Conservation (phyloP, 805 yeast genomes). For the Candida corydali region DNA sequence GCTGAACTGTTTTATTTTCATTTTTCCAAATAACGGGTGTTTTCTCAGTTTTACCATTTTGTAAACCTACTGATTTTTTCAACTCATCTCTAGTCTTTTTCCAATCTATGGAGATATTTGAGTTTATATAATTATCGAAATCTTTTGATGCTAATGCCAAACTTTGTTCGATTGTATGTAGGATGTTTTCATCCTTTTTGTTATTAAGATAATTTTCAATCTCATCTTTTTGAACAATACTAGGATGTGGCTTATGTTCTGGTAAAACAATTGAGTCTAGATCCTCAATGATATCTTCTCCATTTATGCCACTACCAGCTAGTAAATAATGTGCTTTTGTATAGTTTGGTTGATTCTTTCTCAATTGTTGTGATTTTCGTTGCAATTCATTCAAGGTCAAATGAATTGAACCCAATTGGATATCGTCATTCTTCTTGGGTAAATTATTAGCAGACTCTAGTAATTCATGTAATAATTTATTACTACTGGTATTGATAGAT, state of each 20-base stretch:
- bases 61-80: constrained; percentile 64
- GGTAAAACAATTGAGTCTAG: constrained; percentile 29
- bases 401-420: constrained; percentile 76
- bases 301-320: constrained; percentile 84
- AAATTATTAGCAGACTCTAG: constrained; percentile 73
- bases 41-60: constrained; percentile 7
- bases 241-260: constrained; percentile 9
- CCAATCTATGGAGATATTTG: constrained; percentile 82
- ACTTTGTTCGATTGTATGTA: constrained; percentile 79
- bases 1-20: constrained; percentile 30
- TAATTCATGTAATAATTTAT: constrained; percentile 56
- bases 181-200: constrained; percentile 77
- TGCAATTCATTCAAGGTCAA: constrained; percentile 76
- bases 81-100: constrained; percentile 69
- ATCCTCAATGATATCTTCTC: constrained; percentile 74
- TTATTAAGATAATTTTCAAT: constrained; percentile 60
- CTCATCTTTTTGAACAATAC: constrained; percentile 16
- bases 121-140: constrained; percentile 72
- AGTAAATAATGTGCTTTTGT: constrained; percentile 83
- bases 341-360: constrained; percentile 42
- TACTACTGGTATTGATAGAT: constrained; percentile 8
- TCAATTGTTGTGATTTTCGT: constrained; percentile 56
- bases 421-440: constrained; percentile 48
- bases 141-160: constrained; percentile 71
- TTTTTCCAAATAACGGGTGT: constrained; percentile 33